phyloP scores from a whole-genome alignment of 208 protist genomes.

The Strigomonas culicis region DNA sequence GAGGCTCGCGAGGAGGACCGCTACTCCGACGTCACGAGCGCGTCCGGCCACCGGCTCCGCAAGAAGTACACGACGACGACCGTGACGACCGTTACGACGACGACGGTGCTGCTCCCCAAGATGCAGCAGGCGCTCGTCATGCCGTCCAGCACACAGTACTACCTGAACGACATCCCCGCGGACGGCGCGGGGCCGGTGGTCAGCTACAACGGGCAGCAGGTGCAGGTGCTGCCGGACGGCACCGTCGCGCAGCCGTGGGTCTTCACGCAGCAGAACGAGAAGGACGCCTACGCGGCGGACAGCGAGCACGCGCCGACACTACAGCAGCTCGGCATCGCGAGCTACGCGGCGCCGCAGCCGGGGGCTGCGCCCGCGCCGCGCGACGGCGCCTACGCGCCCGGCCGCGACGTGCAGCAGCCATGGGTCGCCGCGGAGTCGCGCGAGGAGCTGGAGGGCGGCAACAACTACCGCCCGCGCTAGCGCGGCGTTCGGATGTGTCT shows the following conservation, averaged over 20 bases:
- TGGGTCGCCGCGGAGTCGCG: conserved; percentile 34
- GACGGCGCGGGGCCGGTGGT: background rate
- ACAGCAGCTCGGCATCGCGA: conserved; percentile 38
- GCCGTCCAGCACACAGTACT: conserved; percentile 19
- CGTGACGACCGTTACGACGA: conserved; percentile 66
- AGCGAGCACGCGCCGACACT: conserved; percentile 27
- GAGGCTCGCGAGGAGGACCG: background rate
- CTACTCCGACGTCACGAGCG: conserved; percentile 7
- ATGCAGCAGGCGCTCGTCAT: conserved; percentile 36
- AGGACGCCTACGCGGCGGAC: conserved; percentile 16
- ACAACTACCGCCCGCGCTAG: too few species aligned
- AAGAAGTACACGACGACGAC: conserved; percentile 75
- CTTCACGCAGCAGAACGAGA: conserved; percentile 31
- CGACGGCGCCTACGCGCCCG: conserved; percentile 20
- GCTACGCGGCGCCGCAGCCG: conserved; percentile 21
- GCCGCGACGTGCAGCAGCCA: conserved; percentile 17
- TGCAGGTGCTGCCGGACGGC: conserved; percentile 8
- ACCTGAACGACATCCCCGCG: conserved; percentile 15
- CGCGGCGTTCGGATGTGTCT: too few species aligned
- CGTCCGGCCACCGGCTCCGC: conserved; percentile 27
- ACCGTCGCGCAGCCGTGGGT: conserved; percentile 22
- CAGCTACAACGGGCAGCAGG: background rate
- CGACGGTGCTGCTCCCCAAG: conserved; percentile 52
- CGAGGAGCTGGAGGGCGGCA: conserved; percentile 40
- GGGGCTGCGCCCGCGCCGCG: conserved; percentile 1